Conservation (phyloP, 73 alveolate species). For the Durusdinium trenchii region DNA sequence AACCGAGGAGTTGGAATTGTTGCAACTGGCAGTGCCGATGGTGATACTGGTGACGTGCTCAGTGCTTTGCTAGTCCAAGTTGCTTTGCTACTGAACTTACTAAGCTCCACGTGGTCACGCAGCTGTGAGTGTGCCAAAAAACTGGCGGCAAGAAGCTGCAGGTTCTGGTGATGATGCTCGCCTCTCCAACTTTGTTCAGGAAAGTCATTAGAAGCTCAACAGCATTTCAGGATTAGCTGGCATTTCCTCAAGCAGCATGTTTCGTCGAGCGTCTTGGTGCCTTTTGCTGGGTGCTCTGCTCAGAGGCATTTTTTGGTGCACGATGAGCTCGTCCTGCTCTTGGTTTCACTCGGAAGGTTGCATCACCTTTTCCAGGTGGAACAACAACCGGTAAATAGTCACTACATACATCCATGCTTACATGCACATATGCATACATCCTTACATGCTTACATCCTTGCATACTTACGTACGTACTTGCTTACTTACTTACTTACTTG, state of each 20-base stretch:
- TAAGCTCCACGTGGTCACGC: not conserved
- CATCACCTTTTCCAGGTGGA: too few relatives aligned
- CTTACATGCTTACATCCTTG: too few relatives aligned
- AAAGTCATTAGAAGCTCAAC: constrained; percentile 38
- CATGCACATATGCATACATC: too few relatives aligned
- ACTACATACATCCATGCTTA: too few relatives aligned
- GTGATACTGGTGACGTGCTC: constrained; percentile 14
- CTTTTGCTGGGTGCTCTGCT: not conserved
- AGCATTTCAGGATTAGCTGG: not conserved
- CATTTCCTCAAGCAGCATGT: not conserved
- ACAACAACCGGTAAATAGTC: too few relatives aligned
- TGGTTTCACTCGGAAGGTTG: too few relatives aligned
- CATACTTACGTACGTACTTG: too few relatives aligned
- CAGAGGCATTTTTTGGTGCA: constrained; percentile 67
- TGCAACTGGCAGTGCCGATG: constrained; percentile 69
- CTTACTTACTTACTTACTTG: too few relatives aligned
- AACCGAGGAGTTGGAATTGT: constrained; percentile 67
- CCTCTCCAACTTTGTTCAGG: constrained; percentile 64
- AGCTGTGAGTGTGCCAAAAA: not conserved
- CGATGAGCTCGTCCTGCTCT: constrained; percentile 41
- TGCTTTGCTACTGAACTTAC: not conserved
- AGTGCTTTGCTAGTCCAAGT: not conserved
- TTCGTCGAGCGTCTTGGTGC: not conserved
- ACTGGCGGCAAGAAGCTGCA: not conserved
- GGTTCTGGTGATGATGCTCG: constrained; percentile 73